Evolutionary conservation across 73 alveolate species (phyloP), one percentile per base, ranked within the genome.

Genomic region (Paraurostyla sp.): DNA sequence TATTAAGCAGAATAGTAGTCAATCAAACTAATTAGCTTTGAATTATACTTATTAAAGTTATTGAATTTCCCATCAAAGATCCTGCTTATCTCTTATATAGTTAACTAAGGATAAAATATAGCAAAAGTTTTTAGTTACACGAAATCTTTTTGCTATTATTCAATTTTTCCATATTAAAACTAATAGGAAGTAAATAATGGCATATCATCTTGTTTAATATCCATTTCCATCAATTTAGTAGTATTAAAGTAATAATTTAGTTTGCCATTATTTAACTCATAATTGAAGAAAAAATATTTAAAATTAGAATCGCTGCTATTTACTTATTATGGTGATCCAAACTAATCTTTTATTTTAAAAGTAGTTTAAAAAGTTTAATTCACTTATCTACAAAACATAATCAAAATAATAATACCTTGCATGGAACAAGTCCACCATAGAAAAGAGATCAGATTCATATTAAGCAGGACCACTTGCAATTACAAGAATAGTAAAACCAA

Each of bases 251-350:
- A 38, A 40, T 11, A 65, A 15, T 35, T 65, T 2, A 65, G 46
- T 7, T 30, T 6, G 4, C 82, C 82, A 15, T 20, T 40, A 0
- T 23, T 7, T 38, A 65, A 6, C 35, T 65, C 82, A 65, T 65
- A 65, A 65, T 38, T 65, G 25, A 65, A 65, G 23, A 65, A 38
- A 56, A 56, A 65, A 65, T 38, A 65, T 40, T 65, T 56, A 3
- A 35, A 13, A 65, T 23, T 18, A 13, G n/a, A n/a, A n/a, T n/a
- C n/a, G n/a, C 36, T 38, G 41, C 13, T 32, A 16, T 23, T 7
- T 3, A 58, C 35, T 9, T 9, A 9, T n/a, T 38, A 38, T 15
- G 82, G 82, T 13, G 82, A 65, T 38, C 82, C 82, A 65, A 38
- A 65, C 13, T 33, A 35, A 38, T 65, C 38, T 15, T 65, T 0